Base-by-base conservation (phyloP, 129 eudicot genomes). In the Oenanthe sinensis region DNA sequence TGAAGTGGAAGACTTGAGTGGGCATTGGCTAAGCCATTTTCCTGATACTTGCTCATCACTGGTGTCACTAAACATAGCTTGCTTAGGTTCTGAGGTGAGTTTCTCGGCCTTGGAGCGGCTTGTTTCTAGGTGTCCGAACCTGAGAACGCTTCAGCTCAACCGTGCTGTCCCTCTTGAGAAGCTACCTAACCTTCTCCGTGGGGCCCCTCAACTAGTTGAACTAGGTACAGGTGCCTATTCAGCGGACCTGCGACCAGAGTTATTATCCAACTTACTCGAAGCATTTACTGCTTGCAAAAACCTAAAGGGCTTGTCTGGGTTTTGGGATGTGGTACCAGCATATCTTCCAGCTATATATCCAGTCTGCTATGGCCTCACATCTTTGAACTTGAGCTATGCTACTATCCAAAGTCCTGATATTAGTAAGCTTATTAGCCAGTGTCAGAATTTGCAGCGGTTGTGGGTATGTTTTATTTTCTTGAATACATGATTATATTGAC, bases 21-120 rank as follows among this genome's bases (percentile, higher is more conserved):
- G 95, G 77, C 87, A 86, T 77, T 91, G 97, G 97, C 81, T 91
- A 60, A 85, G 88, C 82, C 79, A 89, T 83, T 91, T 91, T 54
- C 97, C 92, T 3, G 90, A 86, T 37, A 75, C 81, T 75, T 91
- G 58, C 68, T 86, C 97, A 7, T 89, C 97, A 15, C 48, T 91
- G 74, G 92, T 86, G 54, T 87, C 92, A 17, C 94, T 91, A 8
- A 91, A 87, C 80, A 85, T 91, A 6, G 77, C 97, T 30, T 91
- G 97, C 79, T 62, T 89, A 63, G 83, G 46, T 39, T 87, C 92
- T 2, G 97, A 91, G 86, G 90, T 89, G 17, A 87, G 88, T 62
- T 89, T 89, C 82, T 80, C 87, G 5, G 85, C 92, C 48, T 79
- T 91, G 60, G 97, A 91, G 79, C 85, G 95, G 15, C 76, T 91